phyloP scores from a whole-genome alignment of 352 stramenopile genomes.

The Phytophthora kernoviae region DNA sequence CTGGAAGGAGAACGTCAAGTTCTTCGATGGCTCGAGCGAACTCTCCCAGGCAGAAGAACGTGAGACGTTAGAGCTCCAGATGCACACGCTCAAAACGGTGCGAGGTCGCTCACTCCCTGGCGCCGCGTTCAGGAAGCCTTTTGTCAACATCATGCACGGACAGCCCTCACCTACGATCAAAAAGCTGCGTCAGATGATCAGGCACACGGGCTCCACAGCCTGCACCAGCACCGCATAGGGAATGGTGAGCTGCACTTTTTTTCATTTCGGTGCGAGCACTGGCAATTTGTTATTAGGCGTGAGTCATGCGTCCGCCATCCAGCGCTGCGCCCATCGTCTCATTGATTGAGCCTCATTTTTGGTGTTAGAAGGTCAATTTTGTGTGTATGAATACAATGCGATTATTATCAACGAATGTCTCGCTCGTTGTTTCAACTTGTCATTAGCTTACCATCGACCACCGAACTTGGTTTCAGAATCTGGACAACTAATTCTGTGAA shows the following conservation, averaged over 20 bases:
- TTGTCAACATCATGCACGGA: constrained; percentile 61
- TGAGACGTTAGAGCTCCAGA: constrained; percentile 53
- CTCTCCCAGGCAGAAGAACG: constrained; percentile 66
- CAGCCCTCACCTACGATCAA: constrained; percentile 69
- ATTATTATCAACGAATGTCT: constrained; percentile 23
- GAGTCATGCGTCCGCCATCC: constrained; percentile 19
- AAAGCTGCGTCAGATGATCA: constrained; percentile 69
- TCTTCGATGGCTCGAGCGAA: constrained; percentile 66
- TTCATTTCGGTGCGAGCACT: too few species aligned
- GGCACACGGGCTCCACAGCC: constrained; percentile 42
- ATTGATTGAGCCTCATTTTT: constrained; percentile 18
- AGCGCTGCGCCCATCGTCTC: constrained; percentile 7
- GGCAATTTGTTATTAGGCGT: constrained; percentile 2
- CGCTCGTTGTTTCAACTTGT: background rate
- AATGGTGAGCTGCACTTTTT: constrained; percentile 10
- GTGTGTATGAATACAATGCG: constrained; percentile 41
- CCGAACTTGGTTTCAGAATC: too few species aligned
- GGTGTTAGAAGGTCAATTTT: constrained; percentile 33
- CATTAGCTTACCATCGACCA: too few species aligned
- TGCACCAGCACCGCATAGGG: constrained; percentile 42
- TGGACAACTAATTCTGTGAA: too few species aligned
- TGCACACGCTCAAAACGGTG: constrained; percentile 63
- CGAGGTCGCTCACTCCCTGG: constrained; percentile 41
- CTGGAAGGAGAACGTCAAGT: constrained; percentile 89
- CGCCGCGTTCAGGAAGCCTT: constrained; percentile 58